Conservation (phyloP, 805 yeast species). For the Candida silvicultrix region DNA sequence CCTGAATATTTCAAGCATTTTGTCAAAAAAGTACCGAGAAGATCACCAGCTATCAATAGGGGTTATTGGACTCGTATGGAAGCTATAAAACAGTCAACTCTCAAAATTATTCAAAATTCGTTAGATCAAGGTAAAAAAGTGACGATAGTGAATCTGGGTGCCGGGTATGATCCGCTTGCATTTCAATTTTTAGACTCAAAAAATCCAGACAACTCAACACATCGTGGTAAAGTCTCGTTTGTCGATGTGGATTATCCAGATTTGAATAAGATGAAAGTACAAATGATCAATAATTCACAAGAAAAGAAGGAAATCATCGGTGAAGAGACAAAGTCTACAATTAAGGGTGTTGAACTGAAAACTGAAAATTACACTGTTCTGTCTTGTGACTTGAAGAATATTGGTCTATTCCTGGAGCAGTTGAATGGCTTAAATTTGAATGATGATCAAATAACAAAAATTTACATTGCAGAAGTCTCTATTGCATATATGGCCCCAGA, state of each 20-base stretch:
- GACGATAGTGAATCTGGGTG: conserved; percentile 62
- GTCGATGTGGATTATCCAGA: conserved; percentile 76
- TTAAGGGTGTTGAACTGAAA: conserved; percentile 24
- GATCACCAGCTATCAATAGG: conserved; percentile 77
- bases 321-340: conserved; percentile 1
- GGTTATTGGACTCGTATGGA: conserved; percentile 82
- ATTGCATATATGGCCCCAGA: conserved; percentile 71
- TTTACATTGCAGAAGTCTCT: conserved; percentile 79
- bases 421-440: conserved; percentile 13
- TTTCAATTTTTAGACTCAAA: conserved; percentile 39
- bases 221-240: conserved; percentile 36
- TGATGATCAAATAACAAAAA: conserved; percentile 31
- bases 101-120: conserved; percentile 34
- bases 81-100: conserved; percentile 49
- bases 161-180: conserved; percentile 68
- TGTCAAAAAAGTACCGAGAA: conserved; percentile 57
- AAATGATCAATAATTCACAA: conserved; percentile 40
- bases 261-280: conserved; percentile 47
- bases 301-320: conserved; percentile 46
- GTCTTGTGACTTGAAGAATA: conserved; percentile 62
- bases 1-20: conserved; percentile 56
- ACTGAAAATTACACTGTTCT: conserved; percentile 46
- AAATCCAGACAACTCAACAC: conserved; percentile 21
- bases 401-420: conserved; percentile 27
- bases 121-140: conserved; percentile 23